These are phyloP conservation scores for Lathyrus aphaca DNA, from an alignment of 306 rosid genomes.

Conservation along the genomic window DNA sequence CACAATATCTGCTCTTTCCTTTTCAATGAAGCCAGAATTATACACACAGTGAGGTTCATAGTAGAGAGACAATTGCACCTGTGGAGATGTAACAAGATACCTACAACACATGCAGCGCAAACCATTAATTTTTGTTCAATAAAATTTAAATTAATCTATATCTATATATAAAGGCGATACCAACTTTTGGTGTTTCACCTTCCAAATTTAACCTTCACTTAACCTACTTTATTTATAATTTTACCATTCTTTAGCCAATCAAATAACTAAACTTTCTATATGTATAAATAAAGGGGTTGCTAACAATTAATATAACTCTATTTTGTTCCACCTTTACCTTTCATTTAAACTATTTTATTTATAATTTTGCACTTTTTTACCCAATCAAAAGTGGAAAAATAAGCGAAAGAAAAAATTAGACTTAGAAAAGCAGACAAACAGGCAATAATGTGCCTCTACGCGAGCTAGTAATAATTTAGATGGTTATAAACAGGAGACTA, in stretches of 20 bases:
- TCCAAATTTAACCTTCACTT: neutral
- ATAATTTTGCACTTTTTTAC: neutral
- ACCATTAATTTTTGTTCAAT: constrained; percentile 16
- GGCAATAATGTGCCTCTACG: neutral
- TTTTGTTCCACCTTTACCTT: neutral
- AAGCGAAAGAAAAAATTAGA: neutral
- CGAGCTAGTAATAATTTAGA: constrained; percentile 1
- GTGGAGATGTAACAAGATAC: constrained; percentile 66
- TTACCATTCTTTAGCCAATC: neutral
- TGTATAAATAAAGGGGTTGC: neutral
- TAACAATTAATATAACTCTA: neutral
- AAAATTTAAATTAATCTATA: neutral
- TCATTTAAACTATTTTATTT: neutral
- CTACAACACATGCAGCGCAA: constrained; percentile 48
- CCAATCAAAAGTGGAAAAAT: neutral
- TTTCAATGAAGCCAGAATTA: constrained; percentile 60
- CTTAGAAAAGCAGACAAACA: neutral
- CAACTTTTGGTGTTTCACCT: neutral
- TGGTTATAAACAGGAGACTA: constrained; percentile 10
- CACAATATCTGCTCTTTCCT: constrained; percentile 79
- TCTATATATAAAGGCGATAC: neutral
- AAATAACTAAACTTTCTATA: neutral
- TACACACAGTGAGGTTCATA: constrained; percentile 95
- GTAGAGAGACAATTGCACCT: constrained; percentile 74
- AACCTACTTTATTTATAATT: neutral